Conservation (phyloP, 352 stramenopile species). For the Phytophthora hybrid region DNA sequence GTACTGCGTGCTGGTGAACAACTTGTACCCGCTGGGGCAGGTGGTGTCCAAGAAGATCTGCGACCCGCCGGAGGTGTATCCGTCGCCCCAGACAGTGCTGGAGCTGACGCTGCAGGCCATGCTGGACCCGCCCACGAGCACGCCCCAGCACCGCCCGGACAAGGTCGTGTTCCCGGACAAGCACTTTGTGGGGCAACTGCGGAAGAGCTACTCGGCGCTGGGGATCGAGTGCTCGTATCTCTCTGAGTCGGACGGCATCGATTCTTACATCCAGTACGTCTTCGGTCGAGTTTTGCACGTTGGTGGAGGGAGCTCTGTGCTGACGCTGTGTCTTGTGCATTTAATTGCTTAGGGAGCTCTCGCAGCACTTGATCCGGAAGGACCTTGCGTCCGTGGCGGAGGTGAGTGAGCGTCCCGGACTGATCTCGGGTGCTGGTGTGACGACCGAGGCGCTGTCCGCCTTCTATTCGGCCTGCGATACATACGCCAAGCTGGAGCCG, state of each 20-base stretch:
- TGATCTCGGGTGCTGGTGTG: slow-evolving; percentile 63
- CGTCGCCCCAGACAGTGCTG: slow-evolving; percentile 71
- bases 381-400: slow-evolving; percentile 81
- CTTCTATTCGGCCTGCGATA: slow-evolving; percentile 75
- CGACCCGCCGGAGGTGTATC: slow-evolving; percentile 83
- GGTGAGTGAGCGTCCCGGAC: slow-evolving; percentile 75
- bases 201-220: slow-evolving; percentile 78
- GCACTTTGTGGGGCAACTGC: slow-evolving; percentile 73
- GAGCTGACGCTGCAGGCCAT: slow-evolving; percentile 80
- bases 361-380: slow-evolving; percentile 83
- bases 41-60: slow-evolving; percentile 90
- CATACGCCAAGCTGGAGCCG: slow-evolving; percentile 71
- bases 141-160: slow-evolving; percentile 82
- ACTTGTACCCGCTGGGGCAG: slow-evolving; percentile 86
- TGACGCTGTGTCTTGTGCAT: background rate
- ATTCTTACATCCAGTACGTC: slow-evolving; percentile 83
- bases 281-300: background rate
- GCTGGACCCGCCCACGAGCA: slow-evolving; percentile 75
- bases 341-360: slow-evolving; percentile 61
- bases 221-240: slow-evolving; percentile 88
- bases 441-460: slow-evolving; percentile 61
- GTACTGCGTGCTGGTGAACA: slow-evolving; percentile 90
- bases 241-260: slow-evolving; percentile 87
- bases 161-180: slow-evolving; percentile 90
- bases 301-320: background rate